Evolutionary conservation across 345 rosid species (phyloP).

Genomic region (Ceriops zippeliana): DNA sequence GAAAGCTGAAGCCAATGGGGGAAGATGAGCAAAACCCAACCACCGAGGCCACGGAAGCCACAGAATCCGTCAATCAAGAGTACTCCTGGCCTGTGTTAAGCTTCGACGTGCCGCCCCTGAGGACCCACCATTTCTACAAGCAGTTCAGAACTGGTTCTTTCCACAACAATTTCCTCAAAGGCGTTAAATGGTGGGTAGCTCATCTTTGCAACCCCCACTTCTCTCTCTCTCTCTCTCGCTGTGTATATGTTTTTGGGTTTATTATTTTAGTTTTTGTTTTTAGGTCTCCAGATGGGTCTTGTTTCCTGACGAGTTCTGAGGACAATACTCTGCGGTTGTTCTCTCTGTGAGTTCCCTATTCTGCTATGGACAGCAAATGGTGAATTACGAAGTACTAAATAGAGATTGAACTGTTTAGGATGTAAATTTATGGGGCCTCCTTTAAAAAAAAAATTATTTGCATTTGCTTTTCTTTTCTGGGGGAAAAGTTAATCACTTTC

Average conservation of each 20-base stretch:
- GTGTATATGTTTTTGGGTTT: background rate
- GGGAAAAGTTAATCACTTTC: background rate
- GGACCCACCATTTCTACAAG: constrained; percentile 60
- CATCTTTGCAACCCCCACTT: background rate
- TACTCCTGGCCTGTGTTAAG: constrained; percentile 50
- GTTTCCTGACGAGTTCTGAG: constrained; percentile 75
- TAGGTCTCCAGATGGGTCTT: constrained; percentile 97
- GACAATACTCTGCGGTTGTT: constrained; percentile 73
- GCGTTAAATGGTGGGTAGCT: constrained; percentile 82
- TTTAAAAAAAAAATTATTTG: too few species aligned
- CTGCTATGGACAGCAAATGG: background rate
- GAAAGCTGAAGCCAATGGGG: constrained; percentile 13
- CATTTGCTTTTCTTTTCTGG: too few species aligned
- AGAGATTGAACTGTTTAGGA: background rate
- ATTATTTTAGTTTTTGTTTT: constrained; percentile 13
- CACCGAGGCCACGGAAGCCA: constrained; percentile 21
- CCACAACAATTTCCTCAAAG: constrained; percentile 92
- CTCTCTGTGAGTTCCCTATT: constrained; percentile 45
- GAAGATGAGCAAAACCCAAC: constrained; percentile 13
- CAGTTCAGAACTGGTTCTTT: constrained; percentile 54
- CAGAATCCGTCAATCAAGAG: constrained; percentile 18
- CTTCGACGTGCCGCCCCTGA: constrained; percentile 62
- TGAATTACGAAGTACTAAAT: background rate
- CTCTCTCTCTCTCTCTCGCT: background rate
- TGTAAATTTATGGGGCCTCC: background rate